These are phyloP conservation scores for Glarea lozoyensis DNA, from an alignment of 495 filamentous ascomycete species.

Conservation along the genomic window DNA sequence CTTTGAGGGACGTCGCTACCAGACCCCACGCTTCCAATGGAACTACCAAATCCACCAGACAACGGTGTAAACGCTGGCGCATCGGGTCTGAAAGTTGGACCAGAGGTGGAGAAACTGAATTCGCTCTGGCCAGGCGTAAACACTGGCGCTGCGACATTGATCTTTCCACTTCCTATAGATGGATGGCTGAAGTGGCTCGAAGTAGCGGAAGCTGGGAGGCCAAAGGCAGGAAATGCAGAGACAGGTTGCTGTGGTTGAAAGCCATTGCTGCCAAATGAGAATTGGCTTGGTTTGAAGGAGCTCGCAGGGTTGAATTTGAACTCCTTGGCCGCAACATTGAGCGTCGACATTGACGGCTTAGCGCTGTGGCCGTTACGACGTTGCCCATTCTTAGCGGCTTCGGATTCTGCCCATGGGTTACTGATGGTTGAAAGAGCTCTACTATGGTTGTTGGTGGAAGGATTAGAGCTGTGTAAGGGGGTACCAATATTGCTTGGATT, in stretches of 20 bases:
- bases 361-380: conserved; percentile 38
- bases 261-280: conserved; percentile 42
- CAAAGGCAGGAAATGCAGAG: conserved; percentile 12
- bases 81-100: conserved; percentile 68
- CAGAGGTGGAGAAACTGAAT: conserved; percentile 64
- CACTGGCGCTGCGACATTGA: conserved; percentile 60
- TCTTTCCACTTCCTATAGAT: conserved; percentile 25
- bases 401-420: conserved; percentile 22
- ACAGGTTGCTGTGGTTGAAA: conserved; percentile 37
- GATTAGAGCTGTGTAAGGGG: conserved; percentile 32
- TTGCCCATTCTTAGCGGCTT: conserved; percentile 3
- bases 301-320: conserved; percentile 72
- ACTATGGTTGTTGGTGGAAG: conserved; percentile 9
- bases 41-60: conserved; percentile 28
- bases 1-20: conserved; percentile 22
- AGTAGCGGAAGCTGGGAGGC: conserved; percentile 12
- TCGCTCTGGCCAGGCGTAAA: conserved; percentile 62
- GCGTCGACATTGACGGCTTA: conserved; percentile 60
- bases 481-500: conserved; percentile 68
- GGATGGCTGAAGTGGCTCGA: conserved; percentile 19
- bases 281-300: conserved; percentile 50
- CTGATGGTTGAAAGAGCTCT: conserved; percentile 14
- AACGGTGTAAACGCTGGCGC: conserved; percentile 73
- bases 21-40: conserved; percentile 25
- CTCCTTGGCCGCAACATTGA: conserved; percentile 82